phyloP scores from a whole-genome alignment of 1,284 basidiomycete species.

The Amylostereum areolatum region DNA sequence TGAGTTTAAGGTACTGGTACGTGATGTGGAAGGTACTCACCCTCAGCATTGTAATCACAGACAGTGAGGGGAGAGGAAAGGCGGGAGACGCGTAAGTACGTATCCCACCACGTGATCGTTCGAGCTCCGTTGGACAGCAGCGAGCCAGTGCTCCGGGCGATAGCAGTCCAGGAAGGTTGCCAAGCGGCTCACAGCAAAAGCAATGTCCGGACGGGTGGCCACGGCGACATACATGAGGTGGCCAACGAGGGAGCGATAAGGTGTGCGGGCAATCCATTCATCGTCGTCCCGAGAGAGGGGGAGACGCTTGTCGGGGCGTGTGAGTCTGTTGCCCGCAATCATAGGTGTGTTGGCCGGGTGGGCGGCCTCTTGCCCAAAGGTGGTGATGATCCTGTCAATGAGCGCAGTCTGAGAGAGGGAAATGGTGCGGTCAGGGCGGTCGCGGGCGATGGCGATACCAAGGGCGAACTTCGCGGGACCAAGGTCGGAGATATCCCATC shows the following conservation, averaged over 20 bases:
- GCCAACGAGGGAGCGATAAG: slow-evolving; percentile 29
- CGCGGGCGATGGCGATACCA: slow-evolving; percentile 19
- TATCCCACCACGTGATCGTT: too few species aligned
- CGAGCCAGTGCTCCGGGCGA: slow-evolving; percentile 27
- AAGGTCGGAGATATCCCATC: slow-evolving; percentile 26
- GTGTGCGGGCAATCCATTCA: slow-evolving; percentile 4
- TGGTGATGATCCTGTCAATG: slow-evolving; percentile 25
- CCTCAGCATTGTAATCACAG: too few species aligned
- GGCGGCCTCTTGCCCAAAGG: slow-evolving; percentile 20
- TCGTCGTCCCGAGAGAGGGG: slow-evolving; percentile 1
- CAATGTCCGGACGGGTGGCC: slow-evolving; percentile 34
- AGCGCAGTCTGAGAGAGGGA: slow-evolving; percentile 28
- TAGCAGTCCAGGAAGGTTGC: slow-evolving; percentile 24
- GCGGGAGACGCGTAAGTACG: too few species aligned
- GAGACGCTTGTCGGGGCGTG: neutral
- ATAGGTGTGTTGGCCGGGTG: slow-evolving; percentile 21
- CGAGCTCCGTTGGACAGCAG: slow-evolving; percentile 30
- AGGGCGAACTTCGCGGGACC: slow-evolving; percentile 19
- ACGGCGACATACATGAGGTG: slow-evolving; percentile 33
- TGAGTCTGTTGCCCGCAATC: slow-evolving; percentile 12
- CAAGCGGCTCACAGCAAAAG: slow-evolving; percentile 30
- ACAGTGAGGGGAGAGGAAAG: too few species aligned
- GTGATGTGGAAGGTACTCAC: too few species aligned
- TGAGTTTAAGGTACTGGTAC: too few species aligned
- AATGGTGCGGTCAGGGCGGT: slow-evolving; percentile 16